phyloP scores from a whole-genome alignment of 2,329 filamentous ascomycete species.

The Diaporthe citrichinensis region DNA sequence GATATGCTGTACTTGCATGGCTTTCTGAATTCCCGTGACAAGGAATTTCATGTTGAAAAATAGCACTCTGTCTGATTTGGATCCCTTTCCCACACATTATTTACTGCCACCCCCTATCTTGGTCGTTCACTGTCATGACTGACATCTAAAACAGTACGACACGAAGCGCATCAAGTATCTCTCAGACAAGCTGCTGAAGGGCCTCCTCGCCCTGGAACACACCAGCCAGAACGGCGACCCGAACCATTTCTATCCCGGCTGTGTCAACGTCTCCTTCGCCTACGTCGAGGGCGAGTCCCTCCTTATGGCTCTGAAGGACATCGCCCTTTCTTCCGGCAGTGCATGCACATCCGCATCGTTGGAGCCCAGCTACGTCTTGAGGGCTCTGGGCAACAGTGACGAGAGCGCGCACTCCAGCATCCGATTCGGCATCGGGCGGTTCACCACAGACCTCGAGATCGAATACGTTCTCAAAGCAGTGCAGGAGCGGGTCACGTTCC shows the following conservation, averaged over 20 bases:
- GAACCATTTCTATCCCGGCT: conserved; percentile 90
- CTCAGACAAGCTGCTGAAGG: conserved; percentile 86
- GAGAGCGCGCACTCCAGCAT: conserved; percentile 99
- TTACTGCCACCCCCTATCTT: conserved; percentile 11
- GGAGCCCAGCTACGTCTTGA: conserved; percentile 95
- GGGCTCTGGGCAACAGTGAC: conserved; percentile 94
- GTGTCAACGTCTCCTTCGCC: conserved; percentile 97
- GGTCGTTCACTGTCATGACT: conserved; percentile 2
- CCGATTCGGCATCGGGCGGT: conserved; percentile 95
- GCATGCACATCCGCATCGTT: conserved; percentile 97
- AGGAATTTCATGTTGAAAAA: conserved; percentile 70
- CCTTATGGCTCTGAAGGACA: conserved; percentile 98
- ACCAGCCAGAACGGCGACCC: conserved; percentile 91
- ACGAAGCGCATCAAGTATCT: conserved; percentile 85
- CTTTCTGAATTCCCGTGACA: conserved; percentile 84
- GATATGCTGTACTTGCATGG: conserved; percentile 89
- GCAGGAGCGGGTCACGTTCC: conserved; percentile 88
- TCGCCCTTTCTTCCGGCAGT: conserved; percentile 95
- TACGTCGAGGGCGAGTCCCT: conserved; percentile 99
- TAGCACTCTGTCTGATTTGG: conserved; percentile 77
- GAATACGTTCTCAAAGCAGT: conserved; percentile 98
- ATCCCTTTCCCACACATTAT: conserved; percentile 41
- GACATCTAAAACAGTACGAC: conserved; percentile 80
- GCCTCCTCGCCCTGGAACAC: conserved; percentile 91
- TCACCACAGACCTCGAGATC: conserved; percentile 95